Percentiles rank a stretch among this genome's conserved stretches.
These are phyloP conservation scores for Aaosphaeria pasadenensis DNA, from an alignment of 2,329 filamentous ascomycete species.

Conservation along the genomic window DNA sequence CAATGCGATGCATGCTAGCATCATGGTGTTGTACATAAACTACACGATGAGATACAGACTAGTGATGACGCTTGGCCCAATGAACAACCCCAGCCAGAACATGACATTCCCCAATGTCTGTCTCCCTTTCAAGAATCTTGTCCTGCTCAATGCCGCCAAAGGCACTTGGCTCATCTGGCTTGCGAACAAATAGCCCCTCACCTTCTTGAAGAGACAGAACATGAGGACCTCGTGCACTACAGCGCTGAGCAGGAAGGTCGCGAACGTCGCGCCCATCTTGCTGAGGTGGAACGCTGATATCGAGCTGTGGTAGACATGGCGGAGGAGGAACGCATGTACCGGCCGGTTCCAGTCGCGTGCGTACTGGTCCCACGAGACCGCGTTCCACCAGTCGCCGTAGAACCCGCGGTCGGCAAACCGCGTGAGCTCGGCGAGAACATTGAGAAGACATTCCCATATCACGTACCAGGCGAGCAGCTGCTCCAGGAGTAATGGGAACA, in stretches of 20 bases:
- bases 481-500: constrained; percentile 78
- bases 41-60: constrained; percentile 51
- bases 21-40: not conserved
- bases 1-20: no score
- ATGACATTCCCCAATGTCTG: constrained; percentile 68
- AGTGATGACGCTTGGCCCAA: constrained; percentile 65
- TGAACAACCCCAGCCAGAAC: constrained; percentile 78
- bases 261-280: constrained; percentile 68
- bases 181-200: constrained; percentile 70
- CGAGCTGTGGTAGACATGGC: constrained; percentile 76
- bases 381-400: constrained; percentile 54
- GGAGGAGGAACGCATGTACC: constrained; percentile 72
- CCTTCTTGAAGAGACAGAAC: constrained; percentile 77
- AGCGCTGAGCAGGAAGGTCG: constrained; percentile 71
- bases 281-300: constrained; percentile 71
- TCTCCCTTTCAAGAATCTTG: constrained; percentile 61
- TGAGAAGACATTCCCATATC: constrained; percentile 68
- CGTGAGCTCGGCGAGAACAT: constrained; percentile 73
- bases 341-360: constrained; percentile 80
- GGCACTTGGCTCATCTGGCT: constrained; percentile 74
- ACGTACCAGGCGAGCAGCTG: constrained; percentile 77
- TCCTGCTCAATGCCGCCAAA: constrained; percentile 65
- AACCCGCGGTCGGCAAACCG: constrained; percentile 75
- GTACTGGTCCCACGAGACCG: constrained; percentile 68
- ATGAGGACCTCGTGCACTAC: constrained; percentile 74